phyloP scores from a whole-genome alignment of 305 asterid species.

The Stenogyne calaminthoides region DNA sequence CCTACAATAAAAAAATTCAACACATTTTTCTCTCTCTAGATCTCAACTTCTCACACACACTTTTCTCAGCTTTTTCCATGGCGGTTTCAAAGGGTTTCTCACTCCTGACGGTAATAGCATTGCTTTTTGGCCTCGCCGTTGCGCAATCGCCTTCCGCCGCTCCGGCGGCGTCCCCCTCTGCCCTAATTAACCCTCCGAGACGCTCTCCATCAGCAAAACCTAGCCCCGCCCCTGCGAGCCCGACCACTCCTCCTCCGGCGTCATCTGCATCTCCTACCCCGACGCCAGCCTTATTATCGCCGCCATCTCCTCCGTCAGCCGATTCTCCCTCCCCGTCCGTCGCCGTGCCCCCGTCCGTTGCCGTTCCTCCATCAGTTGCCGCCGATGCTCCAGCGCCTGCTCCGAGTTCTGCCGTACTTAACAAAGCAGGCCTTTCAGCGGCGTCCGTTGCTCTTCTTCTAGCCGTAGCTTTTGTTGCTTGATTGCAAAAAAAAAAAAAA shows the following conservation, averaged over 20 bases:
- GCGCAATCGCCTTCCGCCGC: constrained; percentile 34
- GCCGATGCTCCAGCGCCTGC: constrained; percentile 28
- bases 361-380: constrained; percentile 21
- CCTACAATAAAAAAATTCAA: not conserved
- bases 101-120: not conserved
- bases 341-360: constrained; percentile 27
- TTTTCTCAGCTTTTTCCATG: constrained; percentile 28
- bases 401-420: constrained; percentile 29
- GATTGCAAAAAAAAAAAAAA: too few relatives aligned
- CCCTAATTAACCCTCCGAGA: not conserved
- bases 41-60: not conserved
- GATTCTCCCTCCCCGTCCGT: constrained; percentile 31
- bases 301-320: constrained; percentile 22
- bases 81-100: constrained; percentile 32
- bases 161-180: constrained; percentile 27
- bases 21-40: not conserved
- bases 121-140: constrained; percentile 19
- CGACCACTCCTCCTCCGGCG: constrained; percentile 20
- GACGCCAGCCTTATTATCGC: not conserved
- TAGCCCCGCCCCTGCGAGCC: constrained; percentile 1
- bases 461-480: constrained; percentile 37
- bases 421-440: constrained; percentile 29
- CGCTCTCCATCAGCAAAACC: constrained; percentile 28
- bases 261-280: constrained; percentile 22
- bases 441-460: constrained; percentile 26